Evolutionary conservation across 192 early-diverging fungal species (phyloP), one percentile per base, ranked within the genome.

Genomic region (Mycoemilia scoparia): DNA sequence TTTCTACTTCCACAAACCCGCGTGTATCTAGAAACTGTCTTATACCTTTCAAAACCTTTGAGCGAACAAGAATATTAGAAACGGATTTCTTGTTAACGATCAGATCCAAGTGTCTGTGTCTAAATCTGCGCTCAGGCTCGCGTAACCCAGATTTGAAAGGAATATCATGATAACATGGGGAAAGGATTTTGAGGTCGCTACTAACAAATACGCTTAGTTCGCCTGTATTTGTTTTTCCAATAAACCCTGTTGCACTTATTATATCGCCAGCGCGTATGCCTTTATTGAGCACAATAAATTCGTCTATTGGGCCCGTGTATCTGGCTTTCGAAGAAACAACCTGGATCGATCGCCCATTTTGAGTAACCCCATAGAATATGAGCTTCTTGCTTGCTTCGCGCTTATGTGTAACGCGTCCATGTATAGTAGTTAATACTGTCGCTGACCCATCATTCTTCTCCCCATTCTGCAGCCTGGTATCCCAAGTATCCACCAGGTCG

Each of bases 1-100:
- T 89, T 41, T 89, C 86, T 0, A 85, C 82, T 42, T 89, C 86
- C 6, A 82, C 29, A 51, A 89, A 89, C 6, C 51, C 60, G 3
- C 71, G 56, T 17, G 36, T 27, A 29, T 77, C 69, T 7, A 89
- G 46, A 38, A 70, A 85, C 7, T 38, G 9, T 5, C 83, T 67
- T 6, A 87, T 66, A 36, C 60, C 64, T 46, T 51, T 51, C 21
- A 86, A 62, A 20, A 74, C 60, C 48, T 62, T 57, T 1, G 70
- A 44, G 5, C 82, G 60, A n/a, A 59, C 73, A 17, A 50, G 38
- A 13, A 89, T 49, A 1, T 57, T 64, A 1, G 64, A 29, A 5
- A 49, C 39, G 4, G 43, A 46, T 1, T 66, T 46, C 3, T 55
- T 48, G 47, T 86, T 84, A 13, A 76, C 70, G 10, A 87, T 43